Evolutionary conservation across 2,329 filamentous ascomycete species (phyloP).

Genomic region (Amphichorda felina): DNA sequence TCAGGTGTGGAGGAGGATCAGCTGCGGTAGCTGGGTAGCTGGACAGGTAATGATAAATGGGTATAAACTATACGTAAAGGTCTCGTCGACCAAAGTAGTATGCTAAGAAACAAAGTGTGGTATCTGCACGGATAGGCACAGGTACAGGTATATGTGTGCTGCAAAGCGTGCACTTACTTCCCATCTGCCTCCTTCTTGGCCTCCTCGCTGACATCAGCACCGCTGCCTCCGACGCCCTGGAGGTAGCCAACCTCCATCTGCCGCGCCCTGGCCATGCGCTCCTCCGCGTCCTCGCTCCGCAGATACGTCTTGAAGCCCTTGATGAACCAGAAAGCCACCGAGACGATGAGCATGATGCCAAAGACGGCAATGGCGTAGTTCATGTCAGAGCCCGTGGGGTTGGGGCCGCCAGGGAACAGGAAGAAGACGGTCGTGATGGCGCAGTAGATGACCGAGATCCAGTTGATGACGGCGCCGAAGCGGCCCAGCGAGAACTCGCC

Average conservation of each 20-base stretch:
- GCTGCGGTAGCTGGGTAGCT: no score
- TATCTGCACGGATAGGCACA: no score
- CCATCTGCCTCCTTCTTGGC: not conserved
- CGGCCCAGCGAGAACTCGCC: conserved; percentile 25
- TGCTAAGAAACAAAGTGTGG: no score
- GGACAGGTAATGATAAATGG: no score
- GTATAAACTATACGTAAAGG: no score
- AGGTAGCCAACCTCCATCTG: conserved; percentile 6
- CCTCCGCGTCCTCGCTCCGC: conserved; percentile 10
- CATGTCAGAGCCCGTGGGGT: conserved; percentile 27
- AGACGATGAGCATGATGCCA: conserved; percentile 30
- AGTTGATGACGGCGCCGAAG: conserved; percentile 21
- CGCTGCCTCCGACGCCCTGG: not conserved
- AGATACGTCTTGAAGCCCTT: conserved; percentile 25
- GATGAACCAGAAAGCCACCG: conserved; percentile 28
- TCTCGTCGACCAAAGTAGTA: no score
- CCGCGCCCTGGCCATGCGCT: not conserved
- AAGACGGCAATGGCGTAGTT: conserved; percentile 36
- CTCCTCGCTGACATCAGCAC: not conserved
- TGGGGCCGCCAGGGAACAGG: conserved; percentile 28
- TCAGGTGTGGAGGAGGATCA: no score
- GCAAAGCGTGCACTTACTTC: no score
- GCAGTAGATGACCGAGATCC: conserved; percentile 30
- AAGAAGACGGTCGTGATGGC: conserved; percentile 31
- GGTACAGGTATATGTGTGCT: no score